A percentile compares a stretch with the other conserved stretches of the same genome.
Evolutionary conservation across 2,329 filamentous ascomycete species (phyloP).

Genomic region (Chaetomium sp.): DNA sequence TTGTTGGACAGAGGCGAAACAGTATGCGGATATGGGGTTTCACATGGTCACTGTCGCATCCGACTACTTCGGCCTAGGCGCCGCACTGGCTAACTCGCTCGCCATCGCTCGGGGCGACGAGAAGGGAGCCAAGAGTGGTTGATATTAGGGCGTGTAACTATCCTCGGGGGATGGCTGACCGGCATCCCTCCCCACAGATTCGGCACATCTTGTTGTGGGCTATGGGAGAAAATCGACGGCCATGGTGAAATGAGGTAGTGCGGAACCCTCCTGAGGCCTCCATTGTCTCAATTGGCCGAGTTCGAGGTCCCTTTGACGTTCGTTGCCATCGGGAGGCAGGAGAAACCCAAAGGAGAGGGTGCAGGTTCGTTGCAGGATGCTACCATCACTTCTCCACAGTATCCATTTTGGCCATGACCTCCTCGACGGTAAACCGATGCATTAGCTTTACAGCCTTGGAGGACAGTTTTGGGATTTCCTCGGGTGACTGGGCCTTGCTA

Average conservation of each 20-base stretch:
- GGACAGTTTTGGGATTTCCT: constrained; percentile 57
- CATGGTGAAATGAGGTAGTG: not conserved
- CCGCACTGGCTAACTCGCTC: constrained; percentile 50
- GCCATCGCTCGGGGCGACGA: constrained; percentile 49
- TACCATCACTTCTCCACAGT: constrained; percentile 46
- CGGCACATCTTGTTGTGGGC: not conserved
- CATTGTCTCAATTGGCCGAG: not conserved
- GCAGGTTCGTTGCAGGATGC: not conserved
- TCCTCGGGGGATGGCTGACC: not conserved
- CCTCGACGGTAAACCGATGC: constrained; percentile 71
- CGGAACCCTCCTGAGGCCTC: not conserved
- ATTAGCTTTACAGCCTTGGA: constrained; percentile 70
- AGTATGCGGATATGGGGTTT: constrained; percentile 59
- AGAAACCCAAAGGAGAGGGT: not conserved
- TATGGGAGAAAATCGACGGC: not conserved
- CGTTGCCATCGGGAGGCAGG: not conserved
- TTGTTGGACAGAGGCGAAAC: constrained; percentile 46
- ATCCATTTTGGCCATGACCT: constrained; percentile 71
- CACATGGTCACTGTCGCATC: constrained; percentile 63
- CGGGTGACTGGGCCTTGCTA: constrained; percentile 55
- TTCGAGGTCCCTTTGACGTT: not conserved
- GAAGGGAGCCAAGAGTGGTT: constrained; percentile 43
- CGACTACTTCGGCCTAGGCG: constrained; percentile 56
- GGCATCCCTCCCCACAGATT: constrained; percentile 1
- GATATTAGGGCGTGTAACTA: constrained; percentile 43